Evolutionary conservation across 164 flowering plant genomes (phyloP).

Genomic region (Malania oleifera): DNA sequence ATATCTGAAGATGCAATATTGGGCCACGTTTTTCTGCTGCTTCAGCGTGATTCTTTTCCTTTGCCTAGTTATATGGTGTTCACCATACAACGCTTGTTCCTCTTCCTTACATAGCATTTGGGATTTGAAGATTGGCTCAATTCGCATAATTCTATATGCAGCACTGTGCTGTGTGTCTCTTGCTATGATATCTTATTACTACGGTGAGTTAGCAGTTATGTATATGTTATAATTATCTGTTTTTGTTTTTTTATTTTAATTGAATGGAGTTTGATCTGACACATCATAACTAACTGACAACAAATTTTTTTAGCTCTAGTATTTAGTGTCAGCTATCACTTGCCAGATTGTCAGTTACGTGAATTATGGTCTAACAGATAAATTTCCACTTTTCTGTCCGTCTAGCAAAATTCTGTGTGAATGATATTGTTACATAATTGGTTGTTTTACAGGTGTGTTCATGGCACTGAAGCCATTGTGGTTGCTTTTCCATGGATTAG

Average conservation of each 20-base stretch:
- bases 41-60: constrained; percentile 60
- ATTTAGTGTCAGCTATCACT: too few species aligned
- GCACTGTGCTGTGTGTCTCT: constrained; percentile 41
- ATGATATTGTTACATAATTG: not conserved
- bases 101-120: constrained; percentile 10
- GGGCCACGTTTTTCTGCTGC: constrained; percentile 65
- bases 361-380: not conserved
- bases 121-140: constrained; percentile 23
- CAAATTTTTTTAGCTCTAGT: too few species aligned
- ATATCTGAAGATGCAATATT: constrained; percentile 61
- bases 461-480: constrained; percentile 41
- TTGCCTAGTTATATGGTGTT: constrained; percentile 16
- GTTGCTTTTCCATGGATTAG: constrained; percentile 68
- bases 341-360: too few species aligned
- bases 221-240: not conserved
- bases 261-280: not conserved
- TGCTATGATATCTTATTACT: constrained; percentile 30
- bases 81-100: constrained; percentile 6
- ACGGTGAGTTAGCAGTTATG: constrained; percentile 31
- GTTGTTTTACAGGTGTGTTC: constrained; percentile 39
- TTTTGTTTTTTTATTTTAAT: too few species aligned
- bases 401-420: not conserved
- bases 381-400: not conserved
- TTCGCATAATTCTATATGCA: constrained; percentile 26
- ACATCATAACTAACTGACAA: not conserved